Evolutionary conservation across 2,329 filamentous ascomycete species (phyloP), one percentile per base, ranked within the genome.

Genomic region (Talaromyces sp.): DNA sequence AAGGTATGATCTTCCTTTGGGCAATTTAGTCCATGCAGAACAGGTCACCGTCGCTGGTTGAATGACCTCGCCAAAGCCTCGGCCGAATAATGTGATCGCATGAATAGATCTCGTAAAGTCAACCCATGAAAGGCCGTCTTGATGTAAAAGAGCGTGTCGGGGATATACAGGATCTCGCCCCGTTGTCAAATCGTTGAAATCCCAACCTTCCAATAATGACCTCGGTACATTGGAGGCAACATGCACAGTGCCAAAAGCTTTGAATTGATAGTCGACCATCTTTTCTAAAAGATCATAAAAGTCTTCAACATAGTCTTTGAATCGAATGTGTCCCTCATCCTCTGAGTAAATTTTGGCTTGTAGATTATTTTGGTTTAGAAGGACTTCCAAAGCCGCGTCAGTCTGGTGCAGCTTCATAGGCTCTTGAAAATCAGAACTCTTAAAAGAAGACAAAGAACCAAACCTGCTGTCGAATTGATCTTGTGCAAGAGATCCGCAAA

Each of bases 61-160:
- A 26, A 69, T 66, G 2, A 69, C 63, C 32, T 69, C 69, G 3
- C 69, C 71, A 63, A 68, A 71, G 9, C 60, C 68, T 24, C 51
- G 61, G 10, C 66, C 72, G 65, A 70, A 63, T 21, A 70, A 64
- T 32, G 62, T 69, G n/a, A 67, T 63, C 27, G 55, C 68, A 32
- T 66, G 54, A 2, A 73, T 64, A 5, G 66, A 63, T 55, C 69
- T 62, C 4, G 65, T 67, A 14, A 75, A 69, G 53, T 73, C 70
- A 19, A 72, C 62, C 73, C 72, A 75, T 1, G 65, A 64, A 31
- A 65, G 63, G 0, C 66, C 70, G 4, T 48, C 50, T 1, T 63
- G 32, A 3, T 61, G n/a, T 5, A 69, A 54, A 0, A 54, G 63
- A 3, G 64, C 57, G 1, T 59, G 59, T 3, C 68, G 64, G 3